Base-by-base conservation (phyloP, 1,284 basidiomycete genomes). In the Rhizoctonia solani region DNA sequence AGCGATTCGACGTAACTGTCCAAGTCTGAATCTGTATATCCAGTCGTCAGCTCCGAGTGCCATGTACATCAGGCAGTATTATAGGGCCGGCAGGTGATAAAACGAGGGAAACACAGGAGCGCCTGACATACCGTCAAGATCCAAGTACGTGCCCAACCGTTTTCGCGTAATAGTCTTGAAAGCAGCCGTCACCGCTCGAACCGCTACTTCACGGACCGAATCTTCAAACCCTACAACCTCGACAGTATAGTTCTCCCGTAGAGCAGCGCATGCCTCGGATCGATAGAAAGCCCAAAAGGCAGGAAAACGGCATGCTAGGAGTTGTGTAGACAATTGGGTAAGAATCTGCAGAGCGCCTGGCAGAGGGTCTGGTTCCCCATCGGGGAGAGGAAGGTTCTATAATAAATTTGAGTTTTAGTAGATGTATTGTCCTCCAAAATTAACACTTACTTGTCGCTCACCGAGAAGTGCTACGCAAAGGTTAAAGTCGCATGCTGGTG, bases 391-490 rank as follows among this genome's bases (percentile, higher is more conserved):
- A 76, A 58, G 80, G 80, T 68, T 65, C 59, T 72, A 78, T 74
- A 14, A 25, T 11, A 49, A 27, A 49, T 23, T 21, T 27, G 46
- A 27, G 46, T 74, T 71, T 73, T 73, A 65, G 14, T 65, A 58
- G 66, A 66, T 67, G 71, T 71, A 53, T 69, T 19, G 32, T 14
- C 1, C n/a, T n/a, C n/a, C n/a, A n/a, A 21, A 8, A 32, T 34
- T 30, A 37, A 44, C 4, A 68, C 56, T 47, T 39, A 70, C 69
- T 19, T 63, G 66, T 59, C 89, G 85, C 70, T 94, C 93, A 69
- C 94, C 92, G 37, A 95, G 82, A 14, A 98, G 84, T 39, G 93
- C 91, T 71, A 96, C 85, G 75, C 93, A 96, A 69, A 98, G 90
- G 76, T 90, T 91, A 80, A 95, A 98, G 77, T 98, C 95, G 69